Base-by-base conservation (phyloP, 2,329 filamentous ascomycete species). In the Penicillium sumatraense region DNA sequence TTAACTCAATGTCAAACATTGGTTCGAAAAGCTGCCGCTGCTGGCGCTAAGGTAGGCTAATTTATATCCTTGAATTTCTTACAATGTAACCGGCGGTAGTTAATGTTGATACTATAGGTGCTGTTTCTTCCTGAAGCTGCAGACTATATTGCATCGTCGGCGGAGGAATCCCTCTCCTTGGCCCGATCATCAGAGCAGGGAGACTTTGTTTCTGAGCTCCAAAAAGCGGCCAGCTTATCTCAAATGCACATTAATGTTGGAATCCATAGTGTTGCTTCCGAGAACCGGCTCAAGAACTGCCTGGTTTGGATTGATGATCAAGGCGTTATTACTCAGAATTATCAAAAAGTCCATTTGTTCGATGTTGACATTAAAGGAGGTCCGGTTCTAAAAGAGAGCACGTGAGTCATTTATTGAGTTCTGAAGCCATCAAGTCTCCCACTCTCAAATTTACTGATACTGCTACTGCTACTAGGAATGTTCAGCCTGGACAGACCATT, bases 281-380 rank as follows among this genome's bases (percentile, higher is more conserved):
- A 77, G 36, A 74, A 72, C 16, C 77, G 81, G 51, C 80, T 89
- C 35, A 83, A 82, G 57, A 90, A 90, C 67, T 85, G 83, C 0
- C 76, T 86, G 24, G 78, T 89, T 42, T 90, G 86, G 86, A 89
- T 90, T 60, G 76, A 86, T 63, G 80, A 82, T 38, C 65, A 77
- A 0, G 88, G 88, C 1, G 68, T 79, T 4, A 85, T 90, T 24
- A 73, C 75, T 1, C 80, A 87, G 13, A 77, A 81, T 18, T 97
- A 97, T 75, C 89, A 96, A 72, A 98, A 98, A 73, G 78, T 96
- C 27, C 93, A 97, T 72, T 82, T 97, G 13, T 97, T 98, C 75
- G 91, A 97, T 72, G 83, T 86, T 55, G 81, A 81, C 38, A 83
- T 86, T 54, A 75, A 81, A 51, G 76, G 77, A 21, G 85, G 84